Evolutionary conservation across 129 eudicot genomes (phyloP).

Genomic region (Oenanthe sinensis): DNA sequence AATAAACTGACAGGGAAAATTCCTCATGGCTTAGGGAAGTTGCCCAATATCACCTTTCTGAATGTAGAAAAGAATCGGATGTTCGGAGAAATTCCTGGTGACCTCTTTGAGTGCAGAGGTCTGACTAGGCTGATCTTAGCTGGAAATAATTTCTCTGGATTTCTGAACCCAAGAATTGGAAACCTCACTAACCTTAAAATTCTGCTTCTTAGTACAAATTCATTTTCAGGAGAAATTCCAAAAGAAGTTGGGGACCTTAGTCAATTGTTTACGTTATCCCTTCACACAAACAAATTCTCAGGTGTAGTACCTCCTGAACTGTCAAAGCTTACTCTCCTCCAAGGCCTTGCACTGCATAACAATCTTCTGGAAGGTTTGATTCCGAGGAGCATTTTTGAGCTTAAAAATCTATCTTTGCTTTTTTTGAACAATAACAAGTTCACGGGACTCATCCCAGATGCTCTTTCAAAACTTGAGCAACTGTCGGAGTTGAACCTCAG

Average conservation of each 20-base stretch:
- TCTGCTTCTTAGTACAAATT: conserved; percentile 29
- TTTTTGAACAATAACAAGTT: conserved; percentile 42
- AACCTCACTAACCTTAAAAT: conserved; percentile 34
- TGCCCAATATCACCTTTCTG: conserved; percentile 45
- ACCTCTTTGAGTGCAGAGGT: conserved; percentile 47
- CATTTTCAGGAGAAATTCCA: conserved; percentile 49
- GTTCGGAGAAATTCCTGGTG: conserved; percentile 53
- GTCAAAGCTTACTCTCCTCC: conserved; percentile 47
- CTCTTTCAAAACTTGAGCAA: conserved; percentile 41
- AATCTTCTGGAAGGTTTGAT: conserved; percentile 60
- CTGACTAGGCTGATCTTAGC: conserved; percentile 32
- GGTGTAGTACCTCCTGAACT: conserved; percentile 53
- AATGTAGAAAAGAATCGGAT: conserved; percentile 30
- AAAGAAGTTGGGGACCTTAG: conserved; percentile 56
- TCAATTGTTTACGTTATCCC: conserved; percentile 25
- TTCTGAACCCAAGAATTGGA: conserved; percentile 43
- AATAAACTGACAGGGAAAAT: conserved; percentile 47
- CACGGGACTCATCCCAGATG: conserved; percentile 43
- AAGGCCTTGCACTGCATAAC: conserved; percentile 37
- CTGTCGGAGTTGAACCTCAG: conserved; percentile 56
- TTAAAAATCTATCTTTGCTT: conserved; percentile 42
- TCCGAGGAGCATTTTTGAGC: conserved; percentile 51
- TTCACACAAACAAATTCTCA: conserved; percentile 42
- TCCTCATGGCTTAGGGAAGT: conserved; percentile 47
- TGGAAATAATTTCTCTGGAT: conserved; percentile 39